Percentiles rank a stretch among this genome's conserved stretches.
These are phyloP conservation scores for Chlorella sp. DNA, from an alignment of 139 green algal species.

Conservation along the genomic window DNA sequence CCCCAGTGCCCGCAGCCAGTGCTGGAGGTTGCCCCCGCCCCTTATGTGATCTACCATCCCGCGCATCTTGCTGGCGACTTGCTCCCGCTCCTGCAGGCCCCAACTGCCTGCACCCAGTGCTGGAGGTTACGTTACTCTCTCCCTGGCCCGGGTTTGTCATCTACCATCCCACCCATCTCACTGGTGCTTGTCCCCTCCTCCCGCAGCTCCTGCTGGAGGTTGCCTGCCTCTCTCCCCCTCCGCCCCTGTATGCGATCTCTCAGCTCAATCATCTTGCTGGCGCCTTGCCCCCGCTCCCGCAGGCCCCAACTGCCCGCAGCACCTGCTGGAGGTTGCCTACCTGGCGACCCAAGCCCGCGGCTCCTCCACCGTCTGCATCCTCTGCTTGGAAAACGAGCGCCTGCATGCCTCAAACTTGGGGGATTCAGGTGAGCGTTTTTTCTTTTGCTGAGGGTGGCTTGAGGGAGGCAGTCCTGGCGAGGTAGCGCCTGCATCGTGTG, in stretches of 20 bases:
- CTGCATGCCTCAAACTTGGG: constrained; percentile 88
- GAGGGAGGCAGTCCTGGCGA: not conserved
- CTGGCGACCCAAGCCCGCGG: constrained; percentile 51
- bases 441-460: not conserved
- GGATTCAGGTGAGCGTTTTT: constrained; percentile 69
- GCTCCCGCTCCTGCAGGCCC: constrained; percentile 19
- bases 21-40: not conserved
- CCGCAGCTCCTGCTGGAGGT: not conserved
- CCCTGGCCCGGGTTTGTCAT: no score
- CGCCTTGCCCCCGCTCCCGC: not conserved
- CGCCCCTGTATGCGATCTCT: no score
- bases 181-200: not conserved
- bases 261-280: no score
- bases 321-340: constrained; percentile 62
- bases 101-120: constrained; percentile 55
- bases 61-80: no score
- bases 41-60: no score
- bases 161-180: not conserved
- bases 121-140: constrained; percentile 64
- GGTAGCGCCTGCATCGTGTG: not conserved
- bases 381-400: constrained; percentile 70
- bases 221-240: not conserved
- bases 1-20: no score
- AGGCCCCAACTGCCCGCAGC: constrained; percentile 51
- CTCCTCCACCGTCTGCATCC: constrained; percentile 85